Evolutionary conservation across 257 asterid genomes (phyloP), one percentile per base, ranked within the genome.

Genomic region (Salvia splendens): DNA sequence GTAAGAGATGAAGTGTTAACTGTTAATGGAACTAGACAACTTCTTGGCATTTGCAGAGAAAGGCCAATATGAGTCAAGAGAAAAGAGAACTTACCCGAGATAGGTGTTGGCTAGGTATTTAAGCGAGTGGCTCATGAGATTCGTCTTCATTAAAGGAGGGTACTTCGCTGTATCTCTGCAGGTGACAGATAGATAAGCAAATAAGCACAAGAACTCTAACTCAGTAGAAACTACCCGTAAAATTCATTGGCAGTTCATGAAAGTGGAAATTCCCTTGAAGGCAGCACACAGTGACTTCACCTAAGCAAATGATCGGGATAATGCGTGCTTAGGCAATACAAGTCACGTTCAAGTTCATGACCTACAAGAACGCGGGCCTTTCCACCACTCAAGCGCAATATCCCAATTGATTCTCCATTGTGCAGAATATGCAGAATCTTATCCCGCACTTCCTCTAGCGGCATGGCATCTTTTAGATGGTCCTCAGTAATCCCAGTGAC

Each of bases 91-190:
- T 82, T 78, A 68, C 91, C 88, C 84, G 2, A 85, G 86, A 80
- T 65, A 78, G 45, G 84, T 80, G 79, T 81, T 80, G 57, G 74
- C 72, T 12, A 82, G 86, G 71, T 85, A 78, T 71, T 80, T 85
- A 58, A 85, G 81, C 2, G 91, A 78, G 83, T 82, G 84, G 78
- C 91, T 82, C 40, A 72, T 81, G 4, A 82, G 80, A 73, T 85
- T 85, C 51, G 88, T 85, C 73, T 82, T 85, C 85, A 76, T 80
- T 64, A 84, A 77, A 45, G 87, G 91, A n/a, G 69, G 82, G 71
- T 82, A 80, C 54, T 63, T 78, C 12, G 83, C 86, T 17, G 86
- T 85, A 75, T 82, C 91, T 78, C 91, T 80, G 73, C 79, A 78
- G 35, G 47, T 61, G 33, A 68, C 17, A 33, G 46, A 47, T 20